Evolutionary conservation across 345 rosid species (phyloP).

Genomic region (Eucalyptus globulus): DNA sequence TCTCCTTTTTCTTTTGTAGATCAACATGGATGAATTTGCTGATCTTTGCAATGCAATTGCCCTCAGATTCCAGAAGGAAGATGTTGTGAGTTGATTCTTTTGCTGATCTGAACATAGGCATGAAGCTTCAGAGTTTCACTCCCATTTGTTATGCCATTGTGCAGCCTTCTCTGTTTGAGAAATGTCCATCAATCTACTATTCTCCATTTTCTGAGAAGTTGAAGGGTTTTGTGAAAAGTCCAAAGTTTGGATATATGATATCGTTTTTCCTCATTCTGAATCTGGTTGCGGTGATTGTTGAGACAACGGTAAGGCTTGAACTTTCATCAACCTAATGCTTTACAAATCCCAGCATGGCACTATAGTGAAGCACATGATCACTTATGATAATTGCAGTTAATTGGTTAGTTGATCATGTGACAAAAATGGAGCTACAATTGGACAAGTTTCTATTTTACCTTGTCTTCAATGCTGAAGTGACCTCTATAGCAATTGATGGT

Average conservation of each 20-base stretch:
- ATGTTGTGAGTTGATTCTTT: constrained; percentile 45
- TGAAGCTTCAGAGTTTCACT: not conserved
- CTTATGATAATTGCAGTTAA: not conserved
- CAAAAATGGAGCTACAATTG: not conserved
- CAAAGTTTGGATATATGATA: constrained; percentile 61
- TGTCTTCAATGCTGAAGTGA: not conserved
- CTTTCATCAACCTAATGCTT: not conserved
- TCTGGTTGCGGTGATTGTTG: constrained; percentile 72
- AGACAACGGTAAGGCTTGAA: constrained; percentile 69
- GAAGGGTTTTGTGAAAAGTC: constrained; percentile 59
- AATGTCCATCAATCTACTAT: constrained; percentile 40
- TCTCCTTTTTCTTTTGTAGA: constrained; percentile 21
- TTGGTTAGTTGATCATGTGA: not conserved
- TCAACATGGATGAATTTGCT: constrained; percentile 80
- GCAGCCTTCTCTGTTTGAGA: constrained; percentile 79
- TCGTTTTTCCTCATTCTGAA: constrained; percentile 72
- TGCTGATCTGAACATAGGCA: not conserved
- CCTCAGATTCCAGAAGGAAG: constrained; percentile 84
- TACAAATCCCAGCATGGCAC: not conserved
- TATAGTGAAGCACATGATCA: not conserved
- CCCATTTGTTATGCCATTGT: not conserved
- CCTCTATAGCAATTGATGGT: not conserved
- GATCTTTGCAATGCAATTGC: constrained; percentile 98
- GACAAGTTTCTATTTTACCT: not conserved
- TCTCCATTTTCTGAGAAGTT: constrained; percentile 58